Percentiles rank a stretch among this genome's conserved stretches.
These are phyloP conservation scores for Sugiyamaella chiloensis DNA, from an alignment of 805 yeast genomes.

Conservation along the genomic window DNA sequence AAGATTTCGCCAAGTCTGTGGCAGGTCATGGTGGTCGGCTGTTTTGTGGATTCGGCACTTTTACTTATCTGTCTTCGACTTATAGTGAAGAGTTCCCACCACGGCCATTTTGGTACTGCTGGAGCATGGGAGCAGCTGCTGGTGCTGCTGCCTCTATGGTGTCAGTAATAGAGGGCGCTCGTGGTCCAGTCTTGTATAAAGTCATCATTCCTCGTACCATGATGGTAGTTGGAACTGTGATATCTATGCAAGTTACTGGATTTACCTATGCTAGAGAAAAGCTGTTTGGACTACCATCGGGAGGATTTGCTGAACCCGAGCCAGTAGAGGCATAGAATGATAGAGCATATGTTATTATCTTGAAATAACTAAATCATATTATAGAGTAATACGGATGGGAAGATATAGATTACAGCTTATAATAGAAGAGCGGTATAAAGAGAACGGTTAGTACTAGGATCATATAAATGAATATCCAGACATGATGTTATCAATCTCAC, in stretches of 20 bases:
- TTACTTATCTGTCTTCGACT: constrained; percentile 5
- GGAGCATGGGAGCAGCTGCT: constrained; percentile 11
- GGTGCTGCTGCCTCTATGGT: constrained; percentile 9
- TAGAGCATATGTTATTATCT: no score
- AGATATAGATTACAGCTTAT: no score
- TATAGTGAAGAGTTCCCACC: constrained; percentile 6
- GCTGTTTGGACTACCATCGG: neutral
- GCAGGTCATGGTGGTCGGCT: neutral
- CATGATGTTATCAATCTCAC: no score
- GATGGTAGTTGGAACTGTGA: constrained; percentile 8
- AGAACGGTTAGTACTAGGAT: no score
- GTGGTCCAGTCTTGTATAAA: neutral
- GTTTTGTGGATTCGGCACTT: constrained; percentile 9
- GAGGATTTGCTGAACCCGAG: no score
- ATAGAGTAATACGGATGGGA: no score
- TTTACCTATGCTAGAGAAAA: neutral
- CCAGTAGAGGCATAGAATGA: no score
- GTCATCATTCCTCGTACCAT: neutral
- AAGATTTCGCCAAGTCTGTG: neutral
- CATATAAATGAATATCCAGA: no score
- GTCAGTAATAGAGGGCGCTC: neutral
- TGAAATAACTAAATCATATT: no score
- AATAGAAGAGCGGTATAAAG: no score
- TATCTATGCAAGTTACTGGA: constrained; percentile 6
- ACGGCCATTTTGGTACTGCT: constrained; percentile 10